phyloP scores from a whole-genome alignment of 2,329 filamentous ascomycete genomes.

The Erysiphe pulchra region DNA sequence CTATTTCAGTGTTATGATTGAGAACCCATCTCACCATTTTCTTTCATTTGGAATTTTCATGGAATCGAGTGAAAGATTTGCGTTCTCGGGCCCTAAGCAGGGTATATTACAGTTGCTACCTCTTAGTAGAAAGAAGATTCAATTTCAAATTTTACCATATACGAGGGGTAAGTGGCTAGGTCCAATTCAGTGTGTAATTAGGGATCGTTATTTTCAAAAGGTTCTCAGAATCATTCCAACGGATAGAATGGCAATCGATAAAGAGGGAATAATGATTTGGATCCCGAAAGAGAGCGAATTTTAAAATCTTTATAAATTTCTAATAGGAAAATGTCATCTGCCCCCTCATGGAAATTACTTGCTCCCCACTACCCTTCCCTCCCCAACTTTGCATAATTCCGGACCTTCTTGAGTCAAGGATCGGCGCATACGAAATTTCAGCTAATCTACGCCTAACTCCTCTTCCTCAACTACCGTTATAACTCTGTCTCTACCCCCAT shows the following conservation, averaged over 20 bases:
- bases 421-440: no score
- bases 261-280: conserved; percentile 38
- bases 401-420: no score
- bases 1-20: conserved; percentile 43
- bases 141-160: conserved; percentile 49
- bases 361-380: no score
- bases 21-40: conserved; percentile 87
- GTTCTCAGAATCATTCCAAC: conserved; percentile 57
- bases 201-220: conserved; percentile 87
- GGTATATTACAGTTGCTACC: conserved; percentile 61
- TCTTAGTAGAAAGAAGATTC: conserved; percentile 46
- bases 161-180: conserved; percentile 39
- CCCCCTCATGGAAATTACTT: no score
- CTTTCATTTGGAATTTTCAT: conserved; percentile 78
- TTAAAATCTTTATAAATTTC: no score
- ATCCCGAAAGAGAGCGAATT: conserved; percentile 16
- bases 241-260: conserved; percentile 39
- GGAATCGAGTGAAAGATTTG: conserved; percentile 82
- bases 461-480: no score
- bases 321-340: no score
- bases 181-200: conserved; percentile 43
- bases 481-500: no score
- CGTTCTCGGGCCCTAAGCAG: conserved; percentile 72
- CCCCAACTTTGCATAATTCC: no score
- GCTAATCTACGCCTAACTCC: no score